These are phyloP conservation scores for Pisolithus albus DNA, from an alignment of 768 basidiomycete species.

Conservation along the genomic window DNA sequence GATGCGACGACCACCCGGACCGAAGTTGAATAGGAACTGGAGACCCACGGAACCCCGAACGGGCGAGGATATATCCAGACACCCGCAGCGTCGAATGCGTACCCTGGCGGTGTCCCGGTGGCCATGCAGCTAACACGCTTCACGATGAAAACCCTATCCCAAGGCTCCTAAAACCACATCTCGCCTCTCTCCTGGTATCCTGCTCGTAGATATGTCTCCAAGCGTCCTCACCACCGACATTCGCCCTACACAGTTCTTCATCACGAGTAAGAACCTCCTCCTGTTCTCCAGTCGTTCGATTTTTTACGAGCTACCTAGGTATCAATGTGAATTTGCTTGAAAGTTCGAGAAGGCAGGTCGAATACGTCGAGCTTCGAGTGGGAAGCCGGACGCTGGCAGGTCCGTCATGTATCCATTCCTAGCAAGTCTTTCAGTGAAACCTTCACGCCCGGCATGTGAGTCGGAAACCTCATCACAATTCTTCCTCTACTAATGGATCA, in stretches of 20 bases:
- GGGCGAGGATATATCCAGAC: neutral
- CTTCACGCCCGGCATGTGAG: neutral
- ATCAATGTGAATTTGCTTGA: neutral
- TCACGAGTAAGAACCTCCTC: neutral
- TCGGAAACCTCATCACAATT: neutral
- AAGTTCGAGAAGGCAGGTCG: neutral
- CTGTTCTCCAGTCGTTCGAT: neutral
- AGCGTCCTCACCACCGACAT: neutral
- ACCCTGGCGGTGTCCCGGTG: neutral
- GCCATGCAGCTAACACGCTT: slow-evolving; percentile 2
- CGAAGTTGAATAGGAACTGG: neutral
- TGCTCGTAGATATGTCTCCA: neutral
- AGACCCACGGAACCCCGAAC: slow-evolving; percentile 1
- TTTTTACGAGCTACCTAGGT: neutral
- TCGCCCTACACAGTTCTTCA: neutral
- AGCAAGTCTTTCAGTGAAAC: neutral
- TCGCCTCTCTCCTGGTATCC: neutral
- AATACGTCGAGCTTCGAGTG: slow-evolving; percentile 1
- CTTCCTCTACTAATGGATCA: neutral
- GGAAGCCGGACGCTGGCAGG: neutral
- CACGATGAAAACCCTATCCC: slow-evolving; percentile 1
- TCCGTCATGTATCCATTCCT: neutral
- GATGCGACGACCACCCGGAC: too few species aligned
- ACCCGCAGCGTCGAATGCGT: neutral
- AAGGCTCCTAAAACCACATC: neutral